Evolutionary conservation across 306 rosid species (phyloP), one percentile per base, ranked within the genome.

Genomic region (Phaseolus lunatus): DNA sequence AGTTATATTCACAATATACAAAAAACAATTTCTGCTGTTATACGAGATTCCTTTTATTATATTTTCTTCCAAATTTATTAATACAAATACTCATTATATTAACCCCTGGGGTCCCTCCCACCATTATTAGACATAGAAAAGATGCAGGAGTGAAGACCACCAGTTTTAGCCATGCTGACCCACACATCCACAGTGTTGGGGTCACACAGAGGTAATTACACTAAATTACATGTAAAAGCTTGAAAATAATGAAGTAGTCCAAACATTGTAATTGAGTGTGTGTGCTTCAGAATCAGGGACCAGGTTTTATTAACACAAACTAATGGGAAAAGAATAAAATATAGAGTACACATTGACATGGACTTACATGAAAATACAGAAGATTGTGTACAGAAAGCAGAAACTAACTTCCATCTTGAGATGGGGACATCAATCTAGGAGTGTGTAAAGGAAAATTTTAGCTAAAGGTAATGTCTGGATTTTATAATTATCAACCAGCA

Each of bases 381-480:
- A 20, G 61, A n/a, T 2, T 7, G 22, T 62, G 33, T 33, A 26
- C 31, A 72, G 37, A 67, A 71, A 49, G 65, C 69, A 77, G 57
- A 64, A 76, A 44, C 29, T 49, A 41, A 50, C 70, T 78, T 50
- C 68, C 80, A 67, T 26, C 73, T 8, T 48, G 70, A 45, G 63
- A 74, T 57, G 39, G 23, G 23, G 31, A 18, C 50, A 65, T 27
- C 14, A 33, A 31, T 66, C 53, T 67, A 67, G 26, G 56, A 59
- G 49, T 75, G 53, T 47, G 31, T 23, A 20, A 47, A 10, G 70
- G 61, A 64, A 64, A 67, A 39, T 11, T 58, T n/a, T 49, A 52
- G 56, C 72, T 43, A 35, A 18, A 16, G 10, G 20, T 44, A 83
- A 50, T 81, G 75, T 82, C 79, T 41, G 35, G 69, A 77, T 48